These are phyloP conservation scores for Fagus sylvatica DNA, from an alignment of 306 rosid species.

Conservation along the genomic window DNA sequence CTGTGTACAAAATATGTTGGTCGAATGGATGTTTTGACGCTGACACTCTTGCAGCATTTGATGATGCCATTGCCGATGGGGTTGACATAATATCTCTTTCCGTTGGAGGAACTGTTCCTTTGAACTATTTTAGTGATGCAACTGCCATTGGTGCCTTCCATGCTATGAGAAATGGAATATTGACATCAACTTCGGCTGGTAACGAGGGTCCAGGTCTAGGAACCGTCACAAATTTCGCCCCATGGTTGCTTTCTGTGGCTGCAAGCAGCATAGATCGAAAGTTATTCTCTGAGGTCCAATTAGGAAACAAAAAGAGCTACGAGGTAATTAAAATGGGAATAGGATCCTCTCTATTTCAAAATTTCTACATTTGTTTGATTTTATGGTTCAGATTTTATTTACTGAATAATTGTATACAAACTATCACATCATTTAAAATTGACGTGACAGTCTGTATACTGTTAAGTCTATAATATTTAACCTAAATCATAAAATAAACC, in stretches of 20 bases:
- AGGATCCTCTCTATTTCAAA: too few relatives aligned
- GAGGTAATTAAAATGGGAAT: constrained; percentile 37
- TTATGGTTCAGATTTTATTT: too few relatives aligned
- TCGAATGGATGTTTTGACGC: constrained; percentile 16
- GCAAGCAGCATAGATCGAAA: constrained; percentile 46
- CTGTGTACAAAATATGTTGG: constrained; percentile 62
- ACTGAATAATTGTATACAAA: too few relatives aligned
- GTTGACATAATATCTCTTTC: constrained; percentile 49
- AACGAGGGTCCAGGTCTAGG: constrained; percentile 25
- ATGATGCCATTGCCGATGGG: constrained; percentile 60
- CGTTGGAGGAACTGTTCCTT: constrained; percentile 13
- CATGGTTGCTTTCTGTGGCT: constrained; percentile 54
- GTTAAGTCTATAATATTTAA: too few relatives aligned
- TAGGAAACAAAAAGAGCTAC: constrained; percentile 37
- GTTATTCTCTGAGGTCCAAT: constrained; percentile 37
- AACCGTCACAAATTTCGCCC: constrained; percentile 23
- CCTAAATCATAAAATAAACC: too few relatives aligned
- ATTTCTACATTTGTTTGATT: too few relatives aligned
- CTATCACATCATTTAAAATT: too few relatives aligned
- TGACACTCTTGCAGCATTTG: constrained; percentile 54
- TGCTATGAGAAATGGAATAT: constrained; percentile 45
- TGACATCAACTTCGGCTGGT: constrained; percentile 41
- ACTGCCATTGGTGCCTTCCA: constrained; percentile 51
- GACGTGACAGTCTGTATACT: too few relatives aligned
- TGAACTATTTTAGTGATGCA: constrained; percentile 26